Evolutionary conservation across 176 grass and related monocot genomes (phyloP), one percentile per base, ranked within the genome.

Genomic region (Carex scoparia): DNA sequence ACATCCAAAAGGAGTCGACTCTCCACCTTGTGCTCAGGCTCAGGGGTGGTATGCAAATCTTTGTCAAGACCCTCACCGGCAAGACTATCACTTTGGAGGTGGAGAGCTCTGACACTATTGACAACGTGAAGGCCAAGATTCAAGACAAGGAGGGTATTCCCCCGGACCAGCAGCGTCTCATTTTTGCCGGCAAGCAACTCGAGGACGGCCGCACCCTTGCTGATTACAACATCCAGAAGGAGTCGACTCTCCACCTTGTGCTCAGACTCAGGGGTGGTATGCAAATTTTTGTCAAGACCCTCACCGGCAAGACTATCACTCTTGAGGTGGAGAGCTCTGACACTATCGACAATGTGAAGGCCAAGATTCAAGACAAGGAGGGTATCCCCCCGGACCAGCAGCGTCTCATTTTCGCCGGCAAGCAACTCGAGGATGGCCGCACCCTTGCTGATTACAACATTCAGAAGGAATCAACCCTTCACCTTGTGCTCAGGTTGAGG

Each of bases 231-330:
- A 94, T 94, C 37, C 92, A 94, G 32, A 94, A 92, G 84, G 92
- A 94, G 42, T 87, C 84, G 0, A 94, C 92, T 16, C 92, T 94
- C 10, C 1, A 56, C 77, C 49, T 80, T 0, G 93, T 94, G 0
- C 92, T 94, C 11, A 85, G 87, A 5, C 85, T 94, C 0, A 70
- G 92, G 14, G 92, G 92, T 19, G 92, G 92, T 0, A 94, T 94
- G 92, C 92, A 94, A 79, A 97, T 94, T 23, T 90, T 97, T 0
- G 94, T 97, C 0, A 97, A 97, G 78, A 97, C 94, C 2, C 23
- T 97, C 0, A 97, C 94, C 0, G 91, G 94, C 0, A 97, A 97
- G 86, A 94, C 94, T 16, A 94, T 94, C 1, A 92, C 93, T 0
- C 5, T 92, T 0, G 93, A 92, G 68, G 93, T 94, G 0, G 93